Evolutionary conservation across 495 filamentous ascomycete genomes (phyloP), one percentile per base, ranked within the genome.

Genomic region (Penicillium cosmopolitanum): DNA sequence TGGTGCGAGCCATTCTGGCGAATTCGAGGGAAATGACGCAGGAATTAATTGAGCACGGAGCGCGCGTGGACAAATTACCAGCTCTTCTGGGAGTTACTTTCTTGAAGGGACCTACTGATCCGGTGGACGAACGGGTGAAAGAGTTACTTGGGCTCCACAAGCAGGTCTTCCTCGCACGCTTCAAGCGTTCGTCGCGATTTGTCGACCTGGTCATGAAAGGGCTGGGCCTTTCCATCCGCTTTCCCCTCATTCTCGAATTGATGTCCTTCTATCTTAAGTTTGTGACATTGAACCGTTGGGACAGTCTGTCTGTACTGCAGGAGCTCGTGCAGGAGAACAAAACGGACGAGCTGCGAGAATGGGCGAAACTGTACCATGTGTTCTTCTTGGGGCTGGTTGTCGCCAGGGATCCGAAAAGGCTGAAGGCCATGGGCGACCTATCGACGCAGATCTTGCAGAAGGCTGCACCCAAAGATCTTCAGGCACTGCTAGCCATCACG

Each of bases 281-380:
- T 57, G 9, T 66, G 33, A 21, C 53, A n/a, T 28, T 71, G 15
- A 25, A 64, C 46, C 68, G 70, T 61, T 66, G 58, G 66, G 68
- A 69, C 33, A 50, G 40, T 55, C n/a, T 71, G 56, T 56, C 58
- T 60, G 70, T 71, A 54, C 64, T 73, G 53, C 70, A 67, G 54
- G 70, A 73, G 50, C 68, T 73, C 44, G 66, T 65, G 19, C 15
- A 69, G 52, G 47, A 65, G 31, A 65, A 71, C 53, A 69, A 65
- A 50, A 73, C 48, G 58, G 31, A 58, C 50, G 55, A 66, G 60
- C 59, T 70, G 56, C 66, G 67, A 51, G 21, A 57, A 66, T 70
- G 67, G 69, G 65, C 69, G n/a, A 25, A 68, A 57, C 1, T 23
- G 21, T 72, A 65, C 36, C 28, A 33, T 50, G 43, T 13, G 42